Evolutionary conservation across 2,329 filamentous ascomycete genomes (phyloP), one percentile per base, ranked within the genome.

Genomic region (Verticillium alfalfae): DNA sequence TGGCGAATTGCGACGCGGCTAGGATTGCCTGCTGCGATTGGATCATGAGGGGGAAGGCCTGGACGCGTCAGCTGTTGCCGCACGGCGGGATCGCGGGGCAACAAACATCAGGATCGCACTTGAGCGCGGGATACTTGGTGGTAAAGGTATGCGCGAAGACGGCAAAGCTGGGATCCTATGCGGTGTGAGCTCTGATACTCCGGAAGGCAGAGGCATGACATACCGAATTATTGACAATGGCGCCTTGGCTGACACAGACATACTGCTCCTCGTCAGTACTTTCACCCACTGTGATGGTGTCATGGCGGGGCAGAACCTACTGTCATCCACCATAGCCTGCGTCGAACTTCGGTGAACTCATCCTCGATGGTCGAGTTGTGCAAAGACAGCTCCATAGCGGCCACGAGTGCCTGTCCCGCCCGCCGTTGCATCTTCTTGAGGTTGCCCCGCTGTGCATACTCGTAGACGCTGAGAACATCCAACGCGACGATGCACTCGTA

Each of bases 321-420:
- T 18, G 80, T 82, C 78, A 82, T 82, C 81, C 81, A 84, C 81
- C 81, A 84, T 6, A 77, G 73, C 36, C 81, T 73, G 36, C 79
- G 72, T 65, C 76, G 76, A 13, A 78, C 78, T 65, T 84, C 81
- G 0, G 76, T 70, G 63, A 73, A 81, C 45, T 70, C 68, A 52
- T 78, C 75, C 38, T 78, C 73, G 5, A 73, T 70, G 5, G 67
- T 71, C 56, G 71, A 73, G 15, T 68, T 70, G 66, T 83, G 80
- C 1, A 84, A 70, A 6, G 71, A 74, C 31, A 79, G 66, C 37
- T 74, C 75, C 73, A 82, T 79, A 8, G 80, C 80, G 16, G 75
- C 67, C 63, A 79, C 72, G 41, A 83, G 66, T 3, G 81, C 81
- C 61, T 81, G 77, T 0, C 78, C 79, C 1, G 80, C 77, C 59